Percentiles rank a stretch among this genome's conserved stretches.
Conservation (phyloP, 2,329 filamentous ascomycete genomes). For the Rhynchosporium graminicola region DNA sequence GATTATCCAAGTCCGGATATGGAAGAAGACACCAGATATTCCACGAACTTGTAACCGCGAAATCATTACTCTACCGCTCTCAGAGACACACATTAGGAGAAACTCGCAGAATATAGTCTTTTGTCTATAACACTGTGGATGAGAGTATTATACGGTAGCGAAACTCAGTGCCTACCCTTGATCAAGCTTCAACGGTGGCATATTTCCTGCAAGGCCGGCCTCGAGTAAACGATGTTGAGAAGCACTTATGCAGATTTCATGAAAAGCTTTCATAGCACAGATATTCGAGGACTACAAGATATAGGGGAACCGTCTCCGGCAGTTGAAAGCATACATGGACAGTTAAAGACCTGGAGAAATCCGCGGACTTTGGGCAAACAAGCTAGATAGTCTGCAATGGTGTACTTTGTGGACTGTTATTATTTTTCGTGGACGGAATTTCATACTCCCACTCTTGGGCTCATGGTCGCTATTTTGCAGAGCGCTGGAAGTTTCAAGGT, state of each 20-base stretch:
- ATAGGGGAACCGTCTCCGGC: background rate
- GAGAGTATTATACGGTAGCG: background rate
- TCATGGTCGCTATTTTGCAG: background rate
- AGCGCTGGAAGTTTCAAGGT: background rate
- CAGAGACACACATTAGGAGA: background rate
- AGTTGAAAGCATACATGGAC: conserved; percentile 3
- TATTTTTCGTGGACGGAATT: background rate
- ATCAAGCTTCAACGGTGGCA: background rate
- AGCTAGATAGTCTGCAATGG: background rate
- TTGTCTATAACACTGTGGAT: background rate
- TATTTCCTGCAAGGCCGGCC: background rate
- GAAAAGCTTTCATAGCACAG: background rate
- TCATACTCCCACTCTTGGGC: background rate
- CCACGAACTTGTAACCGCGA: background rate
- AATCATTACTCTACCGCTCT: background rate
- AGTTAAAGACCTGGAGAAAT: background rate
- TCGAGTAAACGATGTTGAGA: background rate
- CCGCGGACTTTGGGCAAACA: background rate
- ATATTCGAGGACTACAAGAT: background rate
- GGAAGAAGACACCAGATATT: background rate
- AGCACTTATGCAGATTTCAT: background rate
- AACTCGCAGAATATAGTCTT: background rate
- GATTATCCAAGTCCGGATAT: background rate
- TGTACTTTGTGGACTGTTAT: background rate
- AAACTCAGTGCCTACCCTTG: no score